Conservation (phyloP, 495 filamentous ascomycete species). For the Penicillium ochrochloron region DNA sequence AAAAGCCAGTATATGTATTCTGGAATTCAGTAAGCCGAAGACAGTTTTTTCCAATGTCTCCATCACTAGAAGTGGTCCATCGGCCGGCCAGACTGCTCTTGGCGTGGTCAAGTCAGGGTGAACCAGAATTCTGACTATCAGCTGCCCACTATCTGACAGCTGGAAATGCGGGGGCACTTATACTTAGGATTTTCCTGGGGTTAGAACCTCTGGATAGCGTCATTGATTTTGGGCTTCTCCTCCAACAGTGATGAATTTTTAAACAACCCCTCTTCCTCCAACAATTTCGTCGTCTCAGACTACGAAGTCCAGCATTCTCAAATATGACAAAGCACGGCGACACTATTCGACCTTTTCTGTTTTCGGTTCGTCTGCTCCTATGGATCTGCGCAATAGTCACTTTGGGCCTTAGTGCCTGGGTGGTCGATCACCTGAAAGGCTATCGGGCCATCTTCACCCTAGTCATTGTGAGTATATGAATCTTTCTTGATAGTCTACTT, state of each 20-base stretch:
- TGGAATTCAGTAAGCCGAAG: background rate
- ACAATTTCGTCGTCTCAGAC: background rate
- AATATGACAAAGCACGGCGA: background rate
- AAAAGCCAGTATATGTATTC: background rate
- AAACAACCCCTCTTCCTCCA: background rate
- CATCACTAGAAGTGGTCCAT: background rate
- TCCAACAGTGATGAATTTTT: background rate
- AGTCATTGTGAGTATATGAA: slow-evolving; percentile 20
- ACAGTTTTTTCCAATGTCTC: background rate
- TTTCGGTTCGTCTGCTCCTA: slow-evolving; percentile 18
- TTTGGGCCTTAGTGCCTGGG: slow-evolving; percentile 25
- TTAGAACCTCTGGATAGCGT: background rate
- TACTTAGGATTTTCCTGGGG: background rate
- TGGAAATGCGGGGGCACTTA: background rate
- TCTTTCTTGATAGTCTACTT: background rate
- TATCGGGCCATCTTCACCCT: slow-evolving; percentile 23
- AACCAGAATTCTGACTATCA: background rate
- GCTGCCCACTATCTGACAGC: background rate
- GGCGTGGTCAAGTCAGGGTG: background rate
- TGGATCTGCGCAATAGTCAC: slow-evolving; percentile 25
- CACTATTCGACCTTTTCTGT: slow-evolving; percentile 16
- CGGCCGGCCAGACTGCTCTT: background rate
- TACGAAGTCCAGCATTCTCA: background rate
- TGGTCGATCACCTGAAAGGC: slow-evolving; percentile 19
- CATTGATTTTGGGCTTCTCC: slow-evolving; percentile 1